Evolutionary conservation across 305 asterid species (phyloP).

Genomic region (Nicotiana rustica): DNA sequence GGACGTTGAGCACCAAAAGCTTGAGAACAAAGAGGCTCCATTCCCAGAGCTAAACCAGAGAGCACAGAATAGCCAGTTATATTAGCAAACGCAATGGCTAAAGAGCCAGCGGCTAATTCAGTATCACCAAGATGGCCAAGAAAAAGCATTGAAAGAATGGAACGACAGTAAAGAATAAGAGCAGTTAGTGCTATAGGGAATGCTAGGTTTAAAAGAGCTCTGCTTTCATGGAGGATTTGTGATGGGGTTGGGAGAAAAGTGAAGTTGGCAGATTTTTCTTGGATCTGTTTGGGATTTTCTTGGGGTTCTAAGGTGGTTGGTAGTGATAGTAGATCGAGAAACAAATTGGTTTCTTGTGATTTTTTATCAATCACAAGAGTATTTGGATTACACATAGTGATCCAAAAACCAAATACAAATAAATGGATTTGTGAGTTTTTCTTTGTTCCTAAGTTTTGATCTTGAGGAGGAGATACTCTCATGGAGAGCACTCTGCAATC

Average conservation of each 20-base stretch:
- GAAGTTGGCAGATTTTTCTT: constrained; percentile 34
- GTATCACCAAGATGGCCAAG: constrained; percentile 75
- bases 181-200: constrained; percentile 83
- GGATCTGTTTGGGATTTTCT: constrained; percentile 35
- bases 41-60: constrained; percentile 77
- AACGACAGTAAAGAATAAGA: constrained; percentile 67
- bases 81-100: constrained; percentile 87
- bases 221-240: constrained; percentile 54
- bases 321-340: constrained; percentile 51
- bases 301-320: constrained; percentile 46
- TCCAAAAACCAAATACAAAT: not conserved
- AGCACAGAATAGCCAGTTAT: constrained; percentile 78
- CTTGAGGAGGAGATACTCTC: constrained; percentile 47
- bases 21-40: constrained; percentile 89
- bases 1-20: constrained; percentile 83
- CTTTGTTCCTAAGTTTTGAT: not conserved
- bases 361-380: constrained; percentile 44
- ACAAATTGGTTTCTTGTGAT: constrained; percentile 51
- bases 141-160: constrained; percentile 78
- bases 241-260: constrained; percentile 39
- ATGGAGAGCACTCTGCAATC: constrained; percentile 44
- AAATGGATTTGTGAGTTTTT: not conserved
- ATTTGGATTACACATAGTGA: constrained; percentile 70
- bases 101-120: constrained; percentile 75
- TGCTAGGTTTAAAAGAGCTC: constrained; percentile 58